Conservation (phyloP, 78 protist genomes). For the Tieghemostelium lacteum region DNA sequence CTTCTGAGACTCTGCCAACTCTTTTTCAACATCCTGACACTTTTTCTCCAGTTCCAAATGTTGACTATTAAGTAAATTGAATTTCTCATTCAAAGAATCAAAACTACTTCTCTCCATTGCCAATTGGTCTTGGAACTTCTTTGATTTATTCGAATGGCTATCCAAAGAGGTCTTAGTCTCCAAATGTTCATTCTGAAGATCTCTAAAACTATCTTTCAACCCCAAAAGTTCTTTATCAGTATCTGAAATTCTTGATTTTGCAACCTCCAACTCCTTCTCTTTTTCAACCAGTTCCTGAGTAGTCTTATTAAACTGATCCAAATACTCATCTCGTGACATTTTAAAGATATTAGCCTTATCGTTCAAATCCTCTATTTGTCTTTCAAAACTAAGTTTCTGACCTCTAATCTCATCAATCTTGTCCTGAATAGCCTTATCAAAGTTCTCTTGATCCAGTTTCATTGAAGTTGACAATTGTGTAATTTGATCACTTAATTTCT, state of each 20-base stretch:
- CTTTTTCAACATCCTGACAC: neutral
- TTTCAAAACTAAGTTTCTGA: neutral
- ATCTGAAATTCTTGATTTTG: neutral
- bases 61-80: constrained; percentile 5
- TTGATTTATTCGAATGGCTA: neutral
- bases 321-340: constrained; percentile 48
- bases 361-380: neutral
- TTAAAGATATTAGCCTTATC: constrained; percentile 42
- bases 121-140: constrained; percentile 28
- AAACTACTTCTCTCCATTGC: constrained; percentile 38
- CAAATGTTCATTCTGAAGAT: neutral
- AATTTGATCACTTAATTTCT: constrained; percentile 9
- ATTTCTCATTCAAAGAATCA: constrained; percentile 33
- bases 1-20: neutral
- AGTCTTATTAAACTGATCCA: constrained; percentile 8
- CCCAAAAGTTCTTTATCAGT: neutral
- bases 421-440: constrained; percentile 22
- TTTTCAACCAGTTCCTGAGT: constrained; percentile 27
- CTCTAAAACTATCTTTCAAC: neutral
- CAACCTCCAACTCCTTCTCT: neutral
- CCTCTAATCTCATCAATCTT: neutral
- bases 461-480: neutral
- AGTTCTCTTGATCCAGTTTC: constrained; percentile 9
- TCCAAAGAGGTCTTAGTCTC: neutral
- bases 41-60: neutral